Percentiles rank a stretch among this genome's conserved stretches.
These are phyloP conservation scores for Penicillium digitatum DNA, from an alignment of 2,329 filamentous ascomycete species.

Conservation along the genomic window DNA sequence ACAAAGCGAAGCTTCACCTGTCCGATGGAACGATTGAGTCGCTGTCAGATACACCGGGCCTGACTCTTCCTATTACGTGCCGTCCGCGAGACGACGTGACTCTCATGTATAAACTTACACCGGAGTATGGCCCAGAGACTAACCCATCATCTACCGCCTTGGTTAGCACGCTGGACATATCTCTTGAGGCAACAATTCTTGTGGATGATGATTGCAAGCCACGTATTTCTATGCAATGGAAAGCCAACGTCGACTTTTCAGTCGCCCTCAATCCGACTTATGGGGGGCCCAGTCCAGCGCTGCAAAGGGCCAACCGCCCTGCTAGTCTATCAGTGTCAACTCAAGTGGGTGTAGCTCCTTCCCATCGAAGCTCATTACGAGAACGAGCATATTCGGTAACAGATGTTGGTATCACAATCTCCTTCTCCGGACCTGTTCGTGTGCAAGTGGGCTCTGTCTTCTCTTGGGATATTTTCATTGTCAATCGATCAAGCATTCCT, in stretches of 20 bases:
- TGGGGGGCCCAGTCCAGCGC: slow-evolving; percentile 43
- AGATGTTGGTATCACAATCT: slow-evolving; percentile 51
- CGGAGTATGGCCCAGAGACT: slow-evolving; percentile 35
- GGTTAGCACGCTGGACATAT: slow-evolving; percentile 46
- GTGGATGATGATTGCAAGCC: slow-evolving; percentile 42
- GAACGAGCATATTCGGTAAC: slow-evolving; percentile 39
- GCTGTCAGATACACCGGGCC: slow-evolving; percentile 36
- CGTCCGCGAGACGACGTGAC: slow-evolving; percentile 56
- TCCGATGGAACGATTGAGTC: slow-evolving; percentile 47
- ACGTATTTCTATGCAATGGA: slow-evolving; percentile 48
- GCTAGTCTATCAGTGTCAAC: slow-evolving; percentile 41
- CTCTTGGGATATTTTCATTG: slow-evolving; percentile 55
- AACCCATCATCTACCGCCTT: slow-evolving; percentile 38
- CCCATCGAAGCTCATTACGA: slow-evolving; percentile 34
- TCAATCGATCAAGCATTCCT: slow-evolving; percentile 54
- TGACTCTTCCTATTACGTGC: slow-evolving; percentile 40
- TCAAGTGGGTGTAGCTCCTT: slow-evolving; percentile 16
- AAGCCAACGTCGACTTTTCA: slow-evolving; percentile 49
- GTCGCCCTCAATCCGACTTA: slow-evolving; percentile 47
- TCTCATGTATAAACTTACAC: slow-evolving; percentile 52
- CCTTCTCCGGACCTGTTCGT: slow-evolving; percentile 51
- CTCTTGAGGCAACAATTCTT: slow-evolving; percentile 43
- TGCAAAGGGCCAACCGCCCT: slow-evolving; percentile 46
- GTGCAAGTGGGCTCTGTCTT: slow-evolving; percentile 53
- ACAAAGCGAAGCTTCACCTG: slow-evolving; percentile 47